Base-by-base conservation (phyloP, 441 rosid species). In the Sinapis alba region DNA sequence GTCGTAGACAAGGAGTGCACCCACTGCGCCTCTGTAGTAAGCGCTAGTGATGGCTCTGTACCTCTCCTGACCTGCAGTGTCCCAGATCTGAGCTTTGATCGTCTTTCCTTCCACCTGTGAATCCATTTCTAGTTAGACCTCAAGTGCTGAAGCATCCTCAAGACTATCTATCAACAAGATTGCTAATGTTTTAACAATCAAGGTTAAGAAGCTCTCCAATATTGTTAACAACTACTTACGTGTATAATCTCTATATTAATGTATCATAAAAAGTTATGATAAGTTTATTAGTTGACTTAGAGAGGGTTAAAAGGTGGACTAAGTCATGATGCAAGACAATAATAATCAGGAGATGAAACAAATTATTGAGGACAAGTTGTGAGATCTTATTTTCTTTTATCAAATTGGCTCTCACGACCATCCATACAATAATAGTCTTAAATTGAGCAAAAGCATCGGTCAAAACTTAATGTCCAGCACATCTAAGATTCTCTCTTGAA, bases 21-120 rank as follows among this genome's bases (percentile, higher is more conserved):
- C 98, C 3, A 94, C 97, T 60, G 98, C 97, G 30, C 98, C 98
- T 86, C 97, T 86, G 78, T 94, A 94, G 76, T 94, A 94, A 27
- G 98, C 98, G 53, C 97, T 94, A 5, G 98, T 94, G 67, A 94
- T 94, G 1, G 98, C 98, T 41, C 97, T 84, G 74, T 94, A 94
- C 72, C 97, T 82, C 82, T 94, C 98, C 73, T 94, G 98, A 26
- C 98, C 98, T 12, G 98, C 98, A 0, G 98, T 94, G 57, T 94
- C 97, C 98, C 98, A 94, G 28, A 94, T 94, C 87, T 94, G 98
- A 3, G 97, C 98, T 90, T 94, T 94, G 5, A 94, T 90, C 0
- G 93, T 90, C 83, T 94, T 94, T 64, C 97, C 98, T 78, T 94
- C 95, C 12, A 92, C 94, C 98, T 94, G 83, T 51, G 69, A 20